A percentile compares a stretch with the other conserved stretches of the same genome.
Evolutionary conservation across 208 protist species (phyloP).

Genomic region (Zelonia costaricensis): DNA sequence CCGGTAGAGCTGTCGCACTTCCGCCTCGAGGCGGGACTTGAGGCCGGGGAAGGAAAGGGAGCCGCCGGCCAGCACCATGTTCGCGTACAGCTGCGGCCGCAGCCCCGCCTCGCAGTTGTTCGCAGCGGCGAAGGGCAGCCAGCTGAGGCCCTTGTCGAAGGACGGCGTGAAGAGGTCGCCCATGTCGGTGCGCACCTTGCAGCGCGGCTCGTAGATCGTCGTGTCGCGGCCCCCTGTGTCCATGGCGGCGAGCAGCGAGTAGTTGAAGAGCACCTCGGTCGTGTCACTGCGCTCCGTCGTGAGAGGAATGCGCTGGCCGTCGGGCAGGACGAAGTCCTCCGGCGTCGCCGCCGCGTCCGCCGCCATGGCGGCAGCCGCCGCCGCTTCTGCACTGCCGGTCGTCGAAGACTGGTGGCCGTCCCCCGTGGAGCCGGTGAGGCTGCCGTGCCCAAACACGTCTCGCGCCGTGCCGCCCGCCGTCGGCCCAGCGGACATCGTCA

Average conservation of each 20-base stretch:
- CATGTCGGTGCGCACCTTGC: conserved; percentile 81
- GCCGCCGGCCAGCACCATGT: conserved; percentile 94
- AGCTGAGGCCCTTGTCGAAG: conserved; percentile 89
- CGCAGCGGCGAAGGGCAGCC: conserved; percentile 91
- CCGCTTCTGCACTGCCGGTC: neutral
- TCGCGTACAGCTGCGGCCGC: conserved; percentile 88
- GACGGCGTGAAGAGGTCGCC: conserved; percentile 82
- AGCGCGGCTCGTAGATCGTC: conserved; percentile 58
- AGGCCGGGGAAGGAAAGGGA: conserved; percentile 87
- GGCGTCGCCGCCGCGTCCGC: neutral
- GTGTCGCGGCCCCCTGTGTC: conserved; percentile 20
- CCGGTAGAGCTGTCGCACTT: conserved; percentile 87
- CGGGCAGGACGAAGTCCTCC: conserved; percentile 81
- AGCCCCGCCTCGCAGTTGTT: conserved; percentile 91
- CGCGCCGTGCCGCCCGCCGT: neutral
- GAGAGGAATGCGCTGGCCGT: conserved; percentile 86
- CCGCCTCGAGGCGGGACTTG: conserved; percentile 78
- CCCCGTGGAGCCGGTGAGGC: neutral
- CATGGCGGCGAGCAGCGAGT: conserved; percentile 58
- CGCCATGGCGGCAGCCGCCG: neutral
- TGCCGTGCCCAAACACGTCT: no score
- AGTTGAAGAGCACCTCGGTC: conserved; percentile 89
- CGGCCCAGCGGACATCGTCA: neutral
- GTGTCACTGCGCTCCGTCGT: conserved; percentile 62
- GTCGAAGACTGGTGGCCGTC: neutral